Evolutionary conservation across 2,329 filamentous ascomycete genomes (phyloP).

Genomic region (Cercospora sp.): DNA sequence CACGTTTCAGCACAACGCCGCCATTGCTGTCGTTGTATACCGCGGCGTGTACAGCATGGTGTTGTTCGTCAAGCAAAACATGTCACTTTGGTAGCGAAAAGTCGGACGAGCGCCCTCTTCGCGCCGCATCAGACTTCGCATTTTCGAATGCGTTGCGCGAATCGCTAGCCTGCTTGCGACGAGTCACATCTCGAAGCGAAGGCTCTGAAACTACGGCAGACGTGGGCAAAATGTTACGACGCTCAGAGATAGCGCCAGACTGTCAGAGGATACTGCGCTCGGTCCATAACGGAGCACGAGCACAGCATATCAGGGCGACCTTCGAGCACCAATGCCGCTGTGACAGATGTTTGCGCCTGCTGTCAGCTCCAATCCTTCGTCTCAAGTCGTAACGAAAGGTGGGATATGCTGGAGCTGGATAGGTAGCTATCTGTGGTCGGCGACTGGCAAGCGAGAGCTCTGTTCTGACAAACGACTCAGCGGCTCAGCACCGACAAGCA

Average conservation of each 20-base stretch:
- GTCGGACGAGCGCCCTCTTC: too few relatives aligned
- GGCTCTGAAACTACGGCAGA: not conserved
- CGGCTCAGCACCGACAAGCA: not conserved
- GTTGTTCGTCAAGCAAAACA: not conserved
- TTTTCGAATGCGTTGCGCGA: not conserved
- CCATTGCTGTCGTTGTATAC: not conserved
- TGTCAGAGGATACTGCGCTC: not conserved
- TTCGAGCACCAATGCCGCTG: not conserved
- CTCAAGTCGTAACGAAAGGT: not conserved
- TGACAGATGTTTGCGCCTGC: not conserved
- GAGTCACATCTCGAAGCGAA: not conserved
- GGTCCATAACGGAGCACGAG: not conserved
- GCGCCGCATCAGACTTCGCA: not conserved
- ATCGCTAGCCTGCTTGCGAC: not conserved
- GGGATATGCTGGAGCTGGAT: not conserved
- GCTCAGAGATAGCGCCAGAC: not conserved
- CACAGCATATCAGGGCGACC: not conserved
- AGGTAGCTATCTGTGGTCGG: not conserved
- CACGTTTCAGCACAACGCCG: constrained; percentile 1
- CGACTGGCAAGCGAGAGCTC: not conserved
- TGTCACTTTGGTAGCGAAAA: not conserved
- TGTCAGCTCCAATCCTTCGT: not conserved
- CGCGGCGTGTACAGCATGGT: not conserved
- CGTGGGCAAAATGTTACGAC: not conserved
- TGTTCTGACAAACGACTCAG: not conserved